Evolutionary conservation across 768 basidiomycete genomes (phyloP).

Genomic region (Amanita pallidorosea): DNA sequence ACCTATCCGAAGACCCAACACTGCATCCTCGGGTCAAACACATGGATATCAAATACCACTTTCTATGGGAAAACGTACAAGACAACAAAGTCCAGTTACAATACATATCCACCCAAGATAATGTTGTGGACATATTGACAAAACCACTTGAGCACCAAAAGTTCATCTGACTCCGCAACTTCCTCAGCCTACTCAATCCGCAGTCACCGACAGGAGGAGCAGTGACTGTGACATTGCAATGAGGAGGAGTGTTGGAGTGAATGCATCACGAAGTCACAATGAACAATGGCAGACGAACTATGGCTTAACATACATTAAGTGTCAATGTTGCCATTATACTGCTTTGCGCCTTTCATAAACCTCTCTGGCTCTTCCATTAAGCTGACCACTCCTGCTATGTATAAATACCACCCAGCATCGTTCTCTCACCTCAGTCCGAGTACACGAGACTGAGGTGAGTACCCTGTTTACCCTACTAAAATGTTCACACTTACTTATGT

Average conservation of each 20-base stretch:
- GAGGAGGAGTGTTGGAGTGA: slow-evolving; percentile 28
- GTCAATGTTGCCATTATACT: too few species aligned
- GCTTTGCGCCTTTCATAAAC: too few species aligned
- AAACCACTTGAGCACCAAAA: slow-evolving; percentile 19
- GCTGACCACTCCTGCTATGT: too few species aligned
- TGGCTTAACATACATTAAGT: too few species aligned
- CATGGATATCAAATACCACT: slow-evolving; percentile 30
- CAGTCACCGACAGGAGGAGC: slow-evolving; percentile 9
- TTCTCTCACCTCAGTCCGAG: too few species aligned
- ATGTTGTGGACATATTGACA: slow-evolving; percentile 28
- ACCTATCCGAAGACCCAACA: slow-evolving; percentile 20
- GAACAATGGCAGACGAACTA: too few species aligned
- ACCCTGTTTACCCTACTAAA: too few species aligned
- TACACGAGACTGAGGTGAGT: too few species aligned
- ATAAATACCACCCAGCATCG: too few species aligned
- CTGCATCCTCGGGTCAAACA: slow-evolving; percentile 29
- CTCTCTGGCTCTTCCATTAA: too few species aligned
- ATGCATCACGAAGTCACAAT: not conserved
- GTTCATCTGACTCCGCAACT: slow-evolving; percentile 9
- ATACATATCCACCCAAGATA: slow-evolving; percentile 21
- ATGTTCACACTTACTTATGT: too few species aligned
- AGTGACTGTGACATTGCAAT: slow-evolving; percentile 5
- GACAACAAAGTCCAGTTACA: slow-evolving; percentile 13
- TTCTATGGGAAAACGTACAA: slow-evolving; percentile 21
- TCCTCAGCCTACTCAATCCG: slow-evolving; percentile 9